Evolutionary conservation across 371 early-diverging fungal genomes (phyloP).

Genomic region (Mortierella sp.): DNA sequence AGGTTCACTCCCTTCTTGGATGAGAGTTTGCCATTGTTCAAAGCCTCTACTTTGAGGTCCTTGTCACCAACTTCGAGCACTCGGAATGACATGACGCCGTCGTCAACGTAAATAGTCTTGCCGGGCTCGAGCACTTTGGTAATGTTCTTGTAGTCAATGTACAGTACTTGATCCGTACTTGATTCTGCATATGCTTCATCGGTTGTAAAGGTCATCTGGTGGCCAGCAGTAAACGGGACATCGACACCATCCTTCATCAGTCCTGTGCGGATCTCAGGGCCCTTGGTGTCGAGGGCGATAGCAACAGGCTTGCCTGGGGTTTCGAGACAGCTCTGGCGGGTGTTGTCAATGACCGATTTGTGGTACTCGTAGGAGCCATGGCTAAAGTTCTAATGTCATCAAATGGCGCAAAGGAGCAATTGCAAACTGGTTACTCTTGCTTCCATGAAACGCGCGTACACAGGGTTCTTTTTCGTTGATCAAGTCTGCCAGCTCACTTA

Average conservation of each 20-base stretch:
- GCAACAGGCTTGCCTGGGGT: conserved; percentile 75
- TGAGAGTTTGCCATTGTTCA: conserved; percentile 76
- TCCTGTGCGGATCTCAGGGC: conserved; percentile 88
- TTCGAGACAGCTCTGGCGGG: conserved; percentile 66
- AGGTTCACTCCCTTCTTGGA: conserved; percentile 89
- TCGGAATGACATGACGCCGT: conserved; percentile 83
- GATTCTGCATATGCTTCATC: conserved; percentile 69
- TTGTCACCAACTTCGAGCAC: conserved; percentile 71
- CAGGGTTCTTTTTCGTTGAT: no score
- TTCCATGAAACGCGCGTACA: no score
- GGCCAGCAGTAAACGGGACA: conserved; percentile 69
- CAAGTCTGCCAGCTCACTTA: conserved; percentile 9
- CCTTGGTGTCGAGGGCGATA: conserved; percentile 90
- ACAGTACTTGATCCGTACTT: conserved; percentile 79
- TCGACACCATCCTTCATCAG: conserved; percentile 72
- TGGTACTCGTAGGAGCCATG: conserved; percentile 95
- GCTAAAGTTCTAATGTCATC: conserved; percentile 76
- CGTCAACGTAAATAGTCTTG: conserved; percentile 85
- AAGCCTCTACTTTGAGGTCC: conserved; percentile 73
- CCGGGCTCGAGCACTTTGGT: conserved; percentile 79
- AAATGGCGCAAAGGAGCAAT: background rate
- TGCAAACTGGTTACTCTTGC: no score
- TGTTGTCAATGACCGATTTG: conserved; percentile 82
- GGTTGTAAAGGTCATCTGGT: conserved; percentile 82
- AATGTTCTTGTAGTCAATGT: conserved; percentile 88